Base-by-base conservation (phyloP, 2,329 filamentous ascomycete species). In the Neopestalotiopsis sp. region DNA sequence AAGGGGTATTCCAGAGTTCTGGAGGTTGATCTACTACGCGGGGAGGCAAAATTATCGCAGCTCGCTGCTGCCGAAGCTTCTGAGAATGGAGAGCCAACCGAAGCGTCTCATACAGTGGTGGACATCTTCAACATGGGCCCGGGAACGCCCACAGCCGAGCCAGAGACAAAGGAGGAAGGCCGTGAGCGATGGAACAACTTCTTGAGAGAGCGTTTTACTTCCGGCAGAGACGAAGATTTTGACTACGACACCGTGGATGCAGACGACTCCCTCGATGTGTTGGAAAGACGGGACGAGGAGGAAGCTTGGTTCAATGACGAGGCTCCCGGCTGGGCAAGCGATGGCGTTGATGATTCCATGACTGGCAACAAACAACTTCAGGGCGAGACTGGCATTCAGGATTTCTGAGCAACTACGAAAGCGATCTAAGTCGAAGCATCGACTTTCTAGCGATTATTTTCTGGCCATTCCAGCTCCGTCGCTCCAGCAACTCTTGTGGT, bases 301-400 rank as follows among this genome's bases (percentile, higher is more conserved):
- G 93, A 97, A 49, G 86, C 85, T 24, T 97, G 93, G 83, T 95
- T 97, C 76, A 93, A 94, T 28, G 89, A 90, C 5, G 92, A 97
- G 82, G 91, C 93, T 73, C 91, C 92, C 0, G 85, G 85, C 62
- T 94, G 91, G 87, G 83, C 87, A 38, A 82, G 83, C 52, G 85
- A 84, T 2, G 79, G 78, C 52, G 72, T 70, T 13, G 69, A 61
- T 6, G 69, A 66, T 20, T 71, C 74, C 13, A 73, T 70, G 70
- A 61, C 66, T 79, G 68, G 74, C 77, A 63, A 56, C n/a, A 63
- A 71, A n/a, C 61, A 65, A 24, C 72, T 81, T 58, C 70, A 75
- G 49, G 90, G 91, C 2, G 89, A 94, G 79, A 94, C 91, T 24
- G 92, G 92, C 0, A 79, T 94, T 28, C 91, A 93, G 74, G 92